Percentiles rank a stretch among this genome's conserved stretches.
These are phyloP conservation scores for Epichloe elymi DNA, from an alignment of 2,329 filamentous ascomycete species.

Conservation along the genomic window DNA sequence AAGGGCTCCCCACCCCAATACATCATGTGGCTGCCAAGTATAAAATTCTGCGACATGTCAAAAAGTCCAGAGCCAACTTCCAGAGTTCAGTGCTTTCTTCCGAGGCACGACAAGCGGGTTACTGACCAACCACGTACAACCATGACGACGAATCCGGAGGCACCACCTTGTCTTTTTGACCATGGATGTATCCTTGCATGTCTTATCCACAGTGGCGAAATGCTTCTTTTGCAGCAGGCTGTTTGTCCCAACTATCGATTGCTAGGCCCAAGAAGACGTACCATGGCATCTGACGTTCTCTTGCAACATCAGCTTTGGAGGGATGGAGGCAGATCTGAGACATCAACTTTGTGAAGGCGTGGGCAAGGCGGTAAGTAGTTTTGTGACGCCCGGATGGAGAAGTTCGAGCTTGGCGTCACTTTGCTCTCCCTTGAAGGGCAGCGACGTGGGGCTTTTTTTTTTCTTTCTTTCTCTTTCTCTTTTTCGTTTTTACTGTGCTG, in stretches of 20 bases:
- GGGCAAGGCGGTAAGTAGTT: too few relatives aligned
- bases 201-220: background rate
- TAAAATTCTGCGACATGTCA: background rate
- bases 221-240: background rate
- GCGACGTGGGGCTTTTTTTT: too few relatives aligned
- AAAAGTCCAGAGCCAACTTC: background rate
- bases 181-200: conserved; percentile 5
- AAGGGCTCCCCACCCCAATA: background rate
- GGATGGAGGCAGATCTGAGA: background rate
- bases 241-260: background rate
- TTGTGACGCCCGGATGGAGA: too few relatives aligned
- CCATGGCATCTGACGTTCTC: background rate
- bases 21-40: background rate
- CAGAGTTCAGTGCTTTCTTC: too few relatives aligned
- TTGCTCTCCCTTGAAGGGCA: too few relatives aligned
- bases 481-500: too few relatives aligned
- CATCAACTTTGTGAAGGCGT: too few relatives aligned
- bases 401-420: too few relatives aligned
- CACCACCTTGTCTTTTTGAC: background rate
- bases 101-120: too few relatives aligned
- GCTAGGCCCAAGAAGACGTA: background rate
- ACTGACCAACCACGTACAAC: too few relatives aligned
- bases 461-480: too few relatives aligned
- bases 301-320: background rate
- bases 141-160: background rate